phyloP scores from a whole-genome alignment of 148 eudicot genomes.

The Rheum nobile region DNA sequence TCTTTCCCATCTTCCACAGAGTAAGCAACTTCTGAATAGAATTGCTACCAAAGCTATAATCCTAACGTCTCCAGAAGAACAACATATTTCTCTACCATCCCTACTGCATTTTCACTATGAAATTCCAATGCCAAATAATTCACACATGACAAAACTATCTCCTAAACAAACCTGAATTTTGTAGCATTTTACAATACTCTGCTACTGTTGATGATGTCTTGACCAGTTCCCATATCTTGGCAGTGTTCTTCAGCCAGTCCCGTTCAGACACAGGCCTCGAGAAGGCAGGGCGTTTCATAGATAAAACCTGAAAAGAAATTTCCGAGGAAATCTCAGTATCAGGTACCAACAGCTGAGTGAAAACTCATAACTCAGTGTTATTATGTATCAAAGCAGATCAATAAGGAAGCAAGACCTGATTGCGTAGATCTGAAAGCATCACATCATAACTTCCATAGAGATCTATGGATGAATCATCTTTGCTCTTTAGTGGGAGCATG shows the following conservation, averaged over 20 bases:
- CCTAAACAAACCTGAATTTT: conserved; percentile 57
- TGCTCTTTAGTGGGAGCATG: conserved; percentile 44
- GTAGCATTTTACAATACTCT: conserved; percentile 56
- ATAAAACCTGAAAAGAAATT: conserved; percentile 30
- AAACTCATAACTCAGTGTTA: background rate
- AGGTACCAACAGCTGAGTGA: background rate
- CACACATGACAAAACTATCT: conserved; percentile 21
- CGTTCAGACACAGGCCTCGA: conserved; percentile 69
- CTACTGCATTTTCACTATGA: background rate
- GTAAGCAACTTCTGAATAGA: background rate
- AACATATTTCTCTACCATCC: background rate
- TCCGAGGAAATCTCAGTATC: background rate
- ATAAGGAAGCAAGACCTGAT: conserved; percentile 32
- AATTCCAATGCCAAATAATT: background rate
- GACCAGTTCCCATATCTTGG: conserved; percentile 78
- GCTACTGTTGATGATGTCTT: conserved; percentile 56
- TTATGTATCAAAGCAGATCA: background rate
- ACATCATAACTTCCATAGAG: conserved; percentile 49
- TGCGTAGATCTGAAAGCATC: conserved; percentile 49
- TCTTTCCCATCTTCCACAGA: background rate
- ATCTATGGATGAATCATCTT: conserved; percentile 28
- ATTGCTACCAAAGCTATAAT: background rate
- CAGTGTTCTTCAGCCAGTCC: conserved; percentile 84
- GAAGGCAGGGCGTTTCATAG: conserved; percentile 54
- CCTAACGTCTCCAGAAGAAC: background rate